phyloP scores from a whole-genome alignment of 73 alveolate species.

The Paramecium sexaurelia region DNA sequence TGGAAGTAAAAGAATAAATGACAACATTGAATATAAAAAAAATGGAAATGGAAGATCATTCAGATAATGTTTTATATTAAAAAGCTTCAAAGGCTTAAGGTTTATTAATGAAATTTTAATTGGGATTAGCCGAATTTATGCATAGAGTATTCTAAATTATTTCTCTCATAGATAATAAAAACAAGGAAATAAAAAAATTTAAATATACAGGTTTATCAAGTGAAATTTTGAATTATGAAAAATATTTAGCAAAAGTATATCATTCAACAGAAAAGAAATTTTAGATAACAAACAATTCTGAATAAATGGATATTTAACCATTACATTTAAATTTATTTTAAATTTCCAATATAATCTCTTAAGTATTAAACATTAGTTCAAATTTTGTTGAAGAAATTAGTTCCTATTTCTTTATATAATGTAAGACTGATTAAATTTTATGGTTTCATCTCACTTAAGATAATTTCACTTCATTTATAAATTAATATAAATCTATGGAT shows the following conservation, averaged over 20 bases:
- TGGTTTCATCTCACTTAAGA: constrained; percentile 49
- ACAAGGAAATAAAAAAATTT: constrained; percentile 40
- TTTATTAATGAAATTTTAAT: constrained; percentile 49
- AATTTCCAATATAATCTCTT: neutral
- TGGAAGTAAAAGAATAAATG: neutral
- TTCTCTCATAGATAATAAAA: neutral
- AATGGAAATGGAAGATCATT: constrained; percentile 48
- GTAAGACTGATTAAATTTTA: constrained; percentile 50
- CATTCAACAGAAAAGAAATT: constrained; percentile 15
- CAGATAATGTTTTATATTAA: neutral
- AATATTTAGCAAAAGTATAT: neutral
- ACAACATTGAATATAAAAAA: constrained; percentile 21
- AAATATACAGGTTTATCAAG: neutral
- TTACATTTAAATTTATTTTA: neutral
- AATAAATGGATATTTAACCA: neutral
- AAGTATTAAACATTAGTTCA: neutral
- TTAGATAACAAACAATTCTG: neutral
- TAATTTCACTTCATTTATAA: neutral
- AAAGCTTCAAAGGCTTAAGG: constrained; percentile 48
- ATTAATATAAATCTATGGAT: neutral
- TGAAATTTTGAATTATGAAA: neutral
- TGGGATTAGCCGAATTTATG: constrained; percentile 47
- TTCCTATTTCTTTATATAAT: neutral
- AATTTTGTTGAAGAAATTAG: constrained; percentile 18
- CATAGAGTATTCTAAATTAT: constrained; percentile 47